Conservation (phyloP, 1,139 yeast genomes). For the Pichia sp. region DNA sequence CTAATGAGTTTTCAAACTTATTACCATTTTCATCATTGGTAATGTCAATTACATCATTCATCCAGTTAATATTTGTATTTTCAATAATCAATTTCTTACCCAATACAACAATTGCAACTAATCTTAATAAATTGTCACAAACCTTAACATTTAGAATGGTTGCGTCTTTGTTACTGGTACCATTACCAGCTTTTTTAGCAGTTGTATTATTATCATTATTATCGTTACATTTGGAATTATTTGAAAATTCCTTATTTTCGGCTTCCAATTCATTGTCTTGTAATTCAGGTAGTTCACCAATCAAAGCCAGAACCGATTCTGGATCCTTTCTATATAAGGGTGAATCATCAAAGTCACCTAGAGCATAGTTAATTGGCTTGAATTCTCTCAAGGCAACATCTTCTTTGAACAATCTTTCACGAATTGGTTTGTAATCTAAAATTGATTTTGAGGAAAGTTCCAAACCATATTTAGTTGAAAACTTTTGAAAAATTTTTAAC, state of each 20-base stretch:
- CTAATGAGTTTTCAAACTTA: background rate
- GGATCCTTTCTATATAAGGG: conserved; percentile 27
- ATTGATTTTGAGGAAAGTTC: background rate
- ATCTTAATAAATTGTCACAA: conserved; percentile 33
- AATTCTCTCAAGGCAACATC: conserved; percentile 60
- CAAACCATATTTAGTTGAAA: background rate
- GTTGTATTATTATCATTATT: background rate
- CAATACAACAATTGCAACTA: conserved; percentile 33
- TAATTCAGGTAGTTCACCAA: conserved; percentile 31
- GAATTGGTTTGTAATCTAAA: conserved; percentile 30
- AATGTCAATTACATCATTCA: conserved; percentile 10
- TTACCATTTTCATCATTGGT: background rate
- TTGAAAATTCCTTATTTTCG: background rate
- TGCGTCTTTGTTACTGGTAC: background rate
- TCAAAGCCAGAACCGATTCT: conserved; percentile 25
- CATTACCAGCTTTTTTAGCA: background rate
- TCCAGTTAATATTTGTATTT: conserved; percentile 31
- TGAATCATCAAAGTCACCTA: conserved; percentile 57
- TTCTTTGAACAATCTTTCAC: conserved; percentile 53
- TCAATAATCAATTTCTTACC: conserved; percentile 29
- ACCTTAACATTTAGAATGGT: conserved; percentile 17
- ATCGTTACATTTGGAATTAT: background rate
- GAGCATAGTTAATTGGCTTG: conserved; percentile 43
- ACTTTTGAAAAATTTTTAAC: background rate
- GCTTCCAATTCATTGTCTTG: background rate